phyloP scores from a whole-genome alignment of 768 basidiomycete species.

The Nevesoporus exiguus region DNA sequence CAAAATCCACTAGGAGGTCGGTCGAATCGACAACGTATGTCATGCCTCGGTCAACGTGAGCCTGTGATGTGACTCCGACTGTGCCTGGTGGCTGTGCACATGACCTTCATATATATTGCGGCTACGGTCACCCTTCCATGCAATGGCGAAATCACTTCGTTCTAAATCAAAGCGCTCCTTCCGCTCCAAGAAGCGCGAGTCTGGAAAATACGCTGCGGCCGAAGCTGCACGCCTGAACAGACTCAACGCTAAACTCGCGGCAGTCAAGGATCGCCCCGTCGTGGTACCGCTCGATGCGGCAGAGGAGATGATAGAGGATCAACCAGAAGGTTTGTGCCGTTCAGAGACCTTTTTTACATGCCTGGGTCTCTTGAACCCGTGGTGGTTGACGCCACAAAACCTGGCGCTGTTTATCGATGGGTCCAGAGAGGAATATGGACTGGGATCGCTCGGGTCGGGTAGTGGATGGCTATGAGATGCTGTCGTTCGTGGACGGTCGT shows the following conservation, averaged over 20 bases:
- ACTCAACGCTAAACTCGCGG: conserved; percentile 62
- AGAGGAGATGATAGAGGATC: conserved; percentile 33
- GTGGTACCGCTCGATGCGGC: conserved; percentile 24
- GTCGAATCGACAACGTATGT: too few species aligned
- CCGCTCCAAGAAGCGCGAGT: conserved; percentile 73
- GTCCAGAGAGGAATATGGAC: background rate
- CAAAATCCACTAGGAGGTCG: too few species aligned
- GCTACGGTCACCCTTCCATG: background rate
- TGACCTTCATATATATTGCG: background rate
- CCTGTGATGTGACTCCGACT: too few species aligned
- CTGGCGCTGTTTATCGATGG: conserved; percentile 35
- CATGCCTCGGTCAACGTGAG: too few species aligned
- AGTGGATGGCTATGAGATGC: background rate
- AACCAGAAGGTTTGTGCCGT: conserved; percentile 56
- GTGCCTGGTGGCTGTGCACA: background rate
- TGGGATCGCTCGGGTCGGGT: background rate
- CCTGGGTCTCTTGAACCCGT: conserved; percentile 57
- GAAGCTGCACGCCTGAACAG: conserved; percentile 76
- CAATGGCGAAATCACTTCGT: conserved; percentile 77
- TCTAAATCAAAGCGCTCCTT: conserved; percentile 79
- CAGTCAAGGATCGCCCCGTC: conserved; percentile 34
- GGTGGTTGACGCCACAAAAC: conserved; percentile 34
- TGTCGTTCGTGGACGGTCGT: conserved; percentile 5
- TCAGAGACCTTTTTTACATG: conserved; percentile 30
- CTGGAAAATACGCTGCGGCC: conserved; percentile 70